A percentile compares a stretch with the other conserved stretches of the same genome.
These are phyloP conservation scores for Aotearoamyces nothofagi DNA, from an alignment of 2,329 filamentous ascomycete species.

Conservation along the genomic window DNA sequence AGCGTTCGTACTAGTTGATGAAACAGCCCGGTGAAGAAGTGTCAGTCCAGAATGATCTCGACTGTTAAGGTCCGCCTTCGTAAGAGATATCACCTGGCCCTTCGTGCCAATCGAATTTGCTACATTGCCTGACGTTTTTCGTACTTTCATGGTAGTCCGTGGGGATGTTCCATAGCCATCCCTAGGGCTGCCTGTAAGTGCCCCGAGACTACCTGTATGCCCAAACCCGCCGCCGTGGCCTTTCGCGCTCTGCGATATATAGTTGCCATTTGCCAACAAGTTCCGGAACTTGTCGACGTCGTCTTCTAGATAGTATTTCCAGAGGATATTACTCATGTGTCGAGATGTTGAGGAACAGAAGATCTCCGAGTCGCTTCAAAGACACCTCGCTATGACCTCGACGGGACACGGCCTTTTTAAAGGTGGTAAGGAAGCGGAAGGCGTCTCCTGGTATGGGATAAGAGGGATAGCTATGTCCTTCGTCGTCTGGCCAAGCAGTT, in stretches of 20 bases:
- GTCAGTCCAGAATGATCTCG: slow-evolving; percentile 73
- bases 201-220: slow-evolving; percentile 24
- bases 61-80: slow-evolving; percentile 62
- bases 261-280: slow-evolving; percentile 61
- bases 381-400: slow-evolving; percentile 81
- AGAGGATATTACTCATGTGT: slow-evolving; percentile 92
- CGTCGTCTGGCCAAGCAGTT: no score
- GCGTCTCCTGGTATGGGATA: slow-evolving; percentile 21
- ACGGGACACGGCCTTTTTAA: slow-evolving; percentile 84
- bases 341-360: slow-evolving; percentile 21
- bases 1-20: slow-evolving; percentile 55
- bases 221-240: slow-evolving; percentile 29
- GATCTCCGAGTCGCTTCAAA: slow-evolving; percentile 17
- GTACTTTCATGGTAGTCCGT: slow-evolving; percentile 30
- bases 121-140: slow-evolving; percentile 35
- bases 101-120: slow-evolving; percentile 28
- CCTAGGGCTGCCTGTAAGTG: slow-evolving; percentile 17
- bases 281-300: slow-evolving; percentile 91
- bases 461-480: no score
- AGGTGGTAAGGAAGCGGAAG: slow-evolving; percentile 44
- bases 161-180: slow-evolving; percentile 29
- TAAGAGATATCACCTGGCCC: slow-evolving; percentile 26
- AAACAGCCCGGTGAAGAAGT: slow-evolving; percentile 69
- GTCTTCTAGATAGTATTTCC: slow-evolving; percentile 94
- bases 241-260: slow-evolving; percentile 34